Base-by-base conservation (phyloP, 805 yeast genomes). In the Isabelozyma heimii region DNA sequence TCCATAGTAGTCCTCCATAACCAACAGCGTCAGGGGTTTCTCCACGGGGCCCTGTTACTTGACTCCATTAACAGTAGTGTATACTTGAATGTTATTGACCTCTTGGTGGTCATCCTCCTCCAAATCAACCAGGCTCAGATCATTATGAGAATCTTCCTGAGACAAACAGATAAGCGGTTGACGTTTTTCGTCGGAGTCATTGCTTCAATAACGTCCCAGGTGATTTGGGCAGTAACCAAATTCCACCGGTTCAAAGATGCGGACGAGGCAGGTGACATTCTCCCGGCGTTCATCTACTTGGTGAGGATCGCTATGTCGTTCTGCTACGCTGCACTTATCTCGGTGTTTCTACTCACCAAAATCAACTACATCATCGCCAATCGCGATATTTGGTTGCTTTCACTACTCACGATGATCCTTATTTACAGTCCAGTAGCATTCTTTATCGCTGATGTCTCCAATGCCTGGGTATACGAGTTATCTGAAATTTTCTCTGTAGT, bases 401-500 rank as follows among this genome's bases (percentile, higher is more conserved):
- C 90, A 0, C 15, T 80, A 0, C 62, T 85, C 20, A 80, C 88
- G 4, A 60, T 81, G 7, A 51, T 86, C 1, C 75, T 83, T 10
- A 77, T 84, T 1, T 76, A 82, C 53, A 61, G 83, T 8, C 85
- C 89, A 8, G 81, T 85, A 37, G 86, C 84, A 0, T 81, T 88
- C 52, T 89, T 87, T 61, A 75, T 89, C 43, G 86, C 90, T 5
- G 96, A 88, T 67, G 81, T 89, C 3, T 77, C 91, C 0, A 83
- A 82, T 61, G 75, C 84, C 5, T 89, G 91, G 87, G 83, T 84
- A n/a, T 79, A 79, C 49, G 87, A 84, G 52, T 70, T 87, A 45
- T 82, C 90, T 16, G 92, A 87, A 59, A 72, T 87, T 41, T 86
- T 87, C 65, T 83, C 86, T 41, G 79, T 88, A 15, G 84, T 87